Evolutionary conservation across 306 rosid species (phyloP), one percentile per base, ranked within the genome.

Genomic region (Gastrolobium villosum): DNA sequence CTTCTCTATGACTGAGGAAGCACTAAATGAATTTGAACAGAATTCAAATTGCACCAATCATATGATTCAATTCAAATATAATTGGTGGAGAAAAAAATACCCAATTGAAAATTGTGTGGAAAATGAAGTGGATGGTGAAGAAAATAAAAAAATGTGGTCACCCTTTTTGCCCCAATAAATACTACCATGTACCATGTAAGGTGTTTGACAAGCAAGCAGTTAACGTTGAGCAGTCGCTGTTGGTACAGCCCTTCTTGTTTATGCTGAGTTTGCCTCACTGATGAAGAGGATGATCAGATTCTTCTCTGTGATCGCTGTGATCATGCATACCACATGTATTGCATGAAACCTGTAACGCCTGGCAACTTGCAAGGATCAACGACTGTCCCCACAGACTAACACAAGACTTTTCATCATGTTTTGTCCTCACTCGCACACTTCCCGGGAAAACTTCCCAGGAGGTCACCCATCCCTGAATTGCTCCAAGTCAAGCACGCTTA

Each of bases 191-290:
- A 93, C 86, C 99, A 96, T 57, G 65, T 39, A 41, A 88, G 96
- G 89, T 96, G 99, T 82, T 79, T 96, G 87, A 76, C 98, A 32
- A 76, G 77, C 32, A 88, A 89, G 80, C 94, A 90, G 87, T 66
- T 85, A 14, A 82, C 71, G 59, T 79, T 77, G 3, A 84, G 87
- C 59, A 88, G 89, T 77, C 55, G 65, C 44, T 31, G 81, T 49
- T 93, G 99, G 99, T 93, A 88, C 81, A 91, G 99, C 87, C 97
- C 97, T 78, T 96, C 96, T 68, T 96, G 99, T 74, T 79, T 96
- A 66, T 96, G 99, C 82, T 87, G 88, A 84, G 77, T 70, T 75
- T 96, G 99, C 85, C 81, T 91, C 52, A 14, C 79, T 4, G 91
- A 96, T 83, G 63, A 45, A 70, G 93, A 93, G 54, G 97, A 96